A percentile compares a stretch with the other conserved stretches of the same genome.
These are phyloP conservation scores for Metarhizium humberi DNA, from an alignment of 2,329 filamentous ascomycete genomes.

Conservation along the genomic window DNA sequence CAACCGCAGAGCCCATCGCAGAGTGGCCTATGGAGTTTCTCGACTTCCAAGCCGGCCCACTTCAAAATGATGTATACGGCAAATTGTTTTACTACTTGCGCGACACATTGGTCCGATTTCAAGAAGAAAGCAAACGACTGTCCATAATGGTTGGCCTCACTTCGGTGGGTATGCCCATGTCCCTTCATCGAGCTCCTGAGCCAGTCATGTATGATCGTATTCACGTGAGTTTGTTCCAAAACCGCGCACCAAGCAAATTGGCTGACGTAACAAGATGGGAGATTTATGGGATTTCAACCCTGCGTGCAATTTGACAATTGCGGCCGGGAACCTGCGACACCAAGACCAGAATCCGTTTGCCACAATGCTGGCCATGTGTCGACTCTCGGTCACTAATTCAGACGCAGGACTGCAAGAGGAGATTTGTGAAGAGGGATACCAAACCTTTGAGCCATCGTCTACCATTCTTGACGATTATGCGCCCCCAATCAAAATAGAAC, in stretches of 20 bases:
- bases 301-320: slow-evolving; percentile 3
- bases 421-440: background rate
- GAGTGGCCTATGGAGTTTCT: slow-evolving; percentile 20
- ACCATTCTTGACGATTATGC: background rate
- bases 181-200: background rate
- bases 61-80: slow-evolving; percentile 17
- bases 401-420: background rate
- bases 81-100: slow-evolving; percentile 19
- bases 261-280: slow-evolving; percentile 9
- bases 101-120: slow-evolving; percentile 12
- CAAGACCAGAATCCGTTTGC: slow-evolving; percentile 16
- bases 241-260: background rate
- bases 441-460: background rate
- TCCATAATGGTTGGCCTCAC: background rate
- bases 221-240: slow-evolving; percentile 5
- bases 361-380: slow-evolving; percentile 12
- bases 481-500: background rate
- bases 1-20: slow-evolving; percentile 14
- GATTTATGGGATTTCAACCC: slow-evolving; percentile 9
- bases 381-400: slow-evolving; percentile 6
- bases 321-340: slow-evolving; percentile 12
- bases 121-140: slow-evolving; percentile 2
- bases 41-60: slow-evolving; percentile 8
- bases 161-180: background rate
- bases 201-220: slow-evolving; percentile 9